Conservation (phyloP, 2,329 filamentous ascomycete species). For the Fonsecaea monophora region DNA sequence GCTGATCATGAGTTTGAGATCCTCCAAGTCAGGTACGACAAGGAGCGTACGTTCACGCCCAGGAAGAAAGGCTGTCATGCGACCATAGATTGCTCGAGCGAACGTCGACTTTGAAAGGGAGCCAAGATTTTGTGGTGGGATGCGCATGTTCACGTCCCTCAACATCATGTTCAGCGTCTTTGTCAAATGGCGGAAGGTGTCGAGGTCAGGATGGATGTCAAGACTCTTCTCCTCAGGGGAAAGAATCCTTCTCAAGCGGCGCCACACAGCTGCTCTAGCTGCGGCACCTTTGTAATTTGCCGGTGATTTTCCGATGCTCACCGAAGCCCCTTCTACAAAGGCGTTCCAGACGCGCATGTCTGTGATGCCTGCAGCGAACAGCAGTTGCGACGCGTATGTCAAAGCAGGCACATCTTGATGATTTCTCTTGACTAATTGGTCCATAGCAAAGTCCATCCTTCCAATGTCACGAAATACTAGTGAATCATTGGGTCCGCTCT, state of each 20-base stretch:
- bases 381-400: slow-evolving; percentile 25
- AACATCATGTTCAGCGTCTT: slow-evolving; percentile 17
- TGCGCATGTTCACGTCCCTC: slow-evolving; percentile 20
- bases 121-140: slow-evolving; percentile 16
- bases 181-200: slow-evolving; percentile 29
- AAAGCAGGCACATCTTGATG: slow-evolving; percentile 20
- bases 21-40: slow-evolving; percentile 25
- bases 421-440: slow-evolving; percentile 1
- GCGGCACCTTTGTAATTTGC: slow-evolving; percentile 3
- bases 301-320: slow-evolving; percentile 11
- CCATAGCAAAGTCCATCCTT: background rate
- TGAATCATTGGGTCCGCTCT: slow-evolving; percentile 35
- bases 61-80: slow-evolving; percentile 24
- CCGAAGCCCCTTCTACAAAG: slow-evolving; percentile 26
- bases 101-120: slow-evolving; percentile 26
- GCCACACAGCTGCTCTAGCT: slow-evolving; percentile 24
- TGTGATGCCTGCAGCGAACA: slow-evolving; percentile 14
- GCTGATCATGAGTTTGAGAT: slow-evolving; percentile 32
- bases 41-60: slow-evolving; percentile 11
- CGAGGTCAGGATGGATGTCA: slow-evolving; percentile 27
- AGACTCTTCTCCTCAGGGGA: slow-evolving; percentile 3
- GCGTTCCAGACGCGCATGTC: slow-evolving; percentile 35
- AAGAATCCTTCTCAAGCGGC: slow-evolving; percentile 20
- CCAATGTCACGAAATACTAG: slow-evolving; percentile 12
- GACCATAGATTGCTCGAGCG: slow-evolving; percentile 26